These are phyloP conservation scores for Passalora sequoiae DNA, from an alignment of 2,329 filamentous ascomycete genomes.

Conservation along the genomic window DNA sequence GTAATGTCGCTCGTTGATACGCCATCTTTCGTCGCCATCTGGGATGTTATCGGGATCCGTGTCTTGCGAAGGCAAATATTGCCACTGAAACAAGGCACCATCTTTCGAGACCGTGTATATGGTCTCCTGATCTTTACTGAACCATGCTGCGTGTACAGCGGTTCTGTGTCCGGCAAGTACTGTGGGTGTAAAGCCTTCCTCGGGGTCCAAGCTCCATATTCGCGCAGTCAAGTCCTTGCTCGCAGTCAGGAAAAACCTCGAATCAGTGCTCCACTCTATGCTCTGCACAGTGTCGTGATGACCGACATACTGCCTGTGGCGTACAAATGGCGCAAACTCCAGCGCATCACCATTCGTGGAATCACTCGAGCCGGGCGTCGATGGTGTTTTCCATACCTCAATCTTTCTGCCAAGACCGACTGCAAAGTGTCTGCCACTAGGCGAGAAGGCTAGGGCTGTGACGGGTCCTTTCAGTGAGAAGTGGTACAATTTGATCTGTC, in stretches of 20 bases:
- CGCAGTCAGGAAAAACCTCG: slow-evolving; percentile 86
- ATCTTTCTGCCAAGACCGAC: slow-evolving; percentile 81
- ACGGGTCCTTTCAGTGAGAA: slow-evolving; percentile 89
- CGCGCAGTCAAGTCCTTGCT: slow-evolving; percentile 88
- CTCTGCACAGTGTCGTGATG: slow-evolving; percentile 83
- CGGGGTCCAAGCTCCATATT: slow-evolving; percentile 87
- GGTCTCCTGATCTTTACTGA: slow-evolving; percentile 86
- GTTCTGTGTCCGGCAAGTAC: slow-evolving; percentile 88
- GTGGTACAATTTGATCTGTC: slow-evolving; percentile 82
- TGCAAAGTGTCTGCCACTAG: slow-evolving; percentile 84
- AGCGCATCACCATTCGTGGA: slow-evolving; percentile 63
- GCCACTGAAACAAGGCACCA: slow-evolving; percentile 93
- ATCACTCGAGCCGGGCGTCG: slow-evolving; percentile 56
- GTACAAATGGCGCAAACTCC: slow-evolving; percentile 91
- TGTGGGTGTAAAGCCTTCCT: slow-evolving; percentile 84
- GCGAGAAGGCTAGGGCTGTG: slow-evolving; percentile 81
- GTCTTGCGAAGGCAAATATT: slow-evolving; percentile 61
- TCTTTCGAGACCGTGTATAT: slow-evolving; percentile 97
- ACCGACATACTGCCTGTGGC: slow-evolving; percentile 76
- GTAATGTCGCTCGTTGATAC: slow-evolving; percentile 84
- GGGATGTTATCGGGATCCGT: slow-evolving; percentile 49
- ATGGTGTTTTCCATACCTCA: slow-evolving; percentile 94
- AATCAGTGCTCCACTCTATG: slow-evolving; percentile 95
- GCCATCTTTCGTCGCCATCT: slow-evolving; percentile 72
- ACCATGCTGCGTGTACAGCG: slow-evolving; percentile 90